These are phyloP conservation scores for Umbelopsis sp. DNA, from an alignment of 371 early-diverging fungal species.

Conservation along the genomic window DNA sequence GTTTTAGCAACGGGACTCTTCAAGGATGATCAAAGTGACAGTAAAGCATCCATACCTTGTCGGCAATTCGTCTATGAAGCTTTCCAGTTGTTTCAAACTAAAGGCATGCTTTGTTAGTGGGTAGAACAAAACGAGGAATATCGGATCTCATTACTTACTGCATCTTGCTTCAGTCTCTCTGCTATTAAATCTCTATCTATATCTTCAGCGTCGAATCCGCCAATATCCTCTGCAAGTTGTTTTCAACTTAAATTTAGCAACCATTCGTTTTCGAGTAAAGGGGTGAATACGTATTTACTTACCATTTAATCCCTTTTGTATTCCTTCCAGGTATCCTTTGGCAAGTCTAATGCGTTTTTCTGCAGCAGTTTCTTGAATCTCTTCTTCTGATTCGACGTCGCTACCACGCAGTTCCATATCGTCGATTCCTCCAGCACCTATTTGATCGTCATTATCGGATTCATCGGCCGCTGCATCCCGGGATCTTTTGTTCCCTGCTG, in stretches of 20 bases:
- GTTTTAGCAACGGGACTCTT: slow-evolving; percentile 2
- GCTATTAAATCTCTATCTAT: slow-evolving; percentile 94
- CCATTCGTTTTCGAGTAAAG: no score
- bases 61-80: slow-evolving; percentile 55
- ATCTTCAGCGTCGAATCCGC: slow-evolving; percentile 89
- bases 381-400: slow-evolving; percentile 65
- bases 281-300: slow-evolving; percentile 10
- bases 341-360: slow-evolving; percentile 92
- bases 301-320: slow-evolving; percentile 72
- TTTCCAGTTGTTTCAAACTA: slow-evolving; percentile 61
- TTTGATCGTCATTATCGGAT: slow-evolving; percentile 51
- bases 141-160: slow-evolving; percentile 45
- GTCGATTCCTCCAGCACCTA: slow-evolving; percentile 55
- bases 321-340: slow-evolving; percentile 83
- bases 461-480: slow-evolving; percentile 34
- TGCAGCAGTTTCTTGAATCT: slow-evolving; percentile 81
- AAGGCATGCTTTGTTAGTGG: neutral
- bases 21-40: neutral
- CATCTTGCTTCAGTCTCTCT: slow-evolving; percentile 83
- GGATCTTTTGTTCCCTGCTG: slow-evolving; percentile 11
- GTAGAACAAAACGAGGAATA: neutral
- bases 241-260: no score
- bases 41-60: slow-evolving; percentile 35
- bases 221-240: slow-evolving; percentile 50
- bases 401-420: slow-evolving; percentile 48